Evolutionary conservation across 805 yeast species (phyloP).

Genomic region (Candida coquimbonensis): DNA sequence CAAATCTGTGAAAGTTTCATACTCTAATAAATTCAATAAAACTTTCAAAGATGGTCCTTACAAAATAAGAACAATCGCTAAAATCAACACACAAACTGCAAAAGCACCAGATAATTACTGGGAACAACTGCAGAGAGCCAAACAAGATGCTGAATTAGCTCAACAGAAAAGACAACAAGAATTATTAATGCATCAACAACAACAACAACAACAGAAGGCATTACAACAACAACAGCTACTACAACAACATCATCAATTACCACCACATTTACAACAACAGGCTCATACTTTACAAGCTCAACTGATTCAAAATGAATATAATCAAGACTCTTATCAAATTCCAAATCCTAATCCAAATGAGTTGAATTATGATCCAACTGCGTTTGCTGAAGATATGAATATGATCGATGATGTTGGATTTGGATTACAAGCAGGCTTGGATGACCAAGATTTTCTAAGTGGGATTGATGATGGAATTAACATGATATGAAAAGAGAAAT

Average conservation of each 20-base stretch:
- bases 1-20: constrained; percentile 4
- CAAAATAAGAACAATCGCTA: constrained; percentile 9
- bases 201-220: not conserved
- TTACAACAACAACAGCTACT: no score
- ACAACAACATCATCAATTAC: no score
- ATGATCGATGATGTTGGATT: constrained; percentile 29
- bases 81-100: constrained; percentile 10
- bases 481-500: not conserved
- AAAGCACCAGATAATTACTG: constrained; percentile 22
- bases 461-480: constrained; percentile 30
- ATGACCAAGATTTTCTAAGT: constrained; percentile 30
- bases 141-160: constrained; percentile 9
- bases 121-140: constrained; percentile 15
- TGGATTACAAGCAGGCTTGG: constrained; percentile 23
- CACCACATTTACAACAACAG: no score
- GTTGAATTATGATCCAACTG: constrained; percentile 7
- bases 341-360: constrained; percentile 4
- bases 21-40: constrained; percentile 4
- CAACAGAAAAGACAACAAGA: constrained; percentile 6
- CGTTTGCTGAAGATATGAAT: constrained; percentile 16
- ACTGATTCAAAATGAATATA: not conserved
- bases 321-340: not conserved
- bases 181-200: constrained; percentile 1
- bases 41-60: constrained; percentile 2
- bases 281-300: not conserved